These are phyloP conservation scores for Candida orba DNA, from an alignment of 805 yeast genomes.

Conservation along the genomic window DNA sequence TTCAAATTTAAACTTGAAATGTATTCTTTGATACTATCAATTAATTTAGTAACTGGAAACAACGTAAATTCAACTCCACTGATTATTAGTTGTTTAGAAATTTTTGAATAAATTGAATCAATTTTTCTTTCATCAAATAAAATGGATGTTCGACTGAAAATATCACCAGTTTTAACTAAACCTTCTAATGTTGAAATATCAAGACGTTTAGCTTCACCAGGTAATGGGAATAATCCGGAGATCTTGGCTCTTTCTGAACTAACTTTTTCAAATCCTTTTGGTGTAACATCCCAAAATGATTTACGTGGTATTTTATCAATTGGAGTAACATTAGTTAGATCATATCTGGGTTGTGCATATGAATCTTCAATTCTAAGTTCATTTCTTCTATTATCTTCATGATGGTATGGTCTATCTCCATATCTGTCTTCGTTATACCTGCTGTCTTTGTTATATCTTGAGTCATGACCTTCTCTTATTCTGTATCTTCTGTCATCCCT, in stretches of 20 bases:
- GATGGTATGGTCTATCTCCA: conserved; percentile 9
- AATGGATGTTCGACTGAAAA: conserved; percentile 26
- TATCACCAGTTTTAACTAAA: conserved; percentile 24
- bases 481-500: conserved; percentile 8
- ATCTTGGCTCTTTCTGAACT: conserved; percentile 73
- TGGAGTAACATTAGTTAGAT: conserved; percentile 35
- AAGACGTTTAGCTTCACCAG: conserved; percentile 45
- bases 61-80: conserved; percentile 25
- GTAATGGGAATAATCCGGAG: conserved; percentile 71
- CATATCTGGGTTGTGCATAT: conserved; percentile 15
- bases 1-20: conserved; percentile 38
- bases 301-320: conserved; percentile 44
- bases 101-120: conserved; percentile 22
- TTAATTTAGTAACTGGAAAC: conserved; percentile 30
- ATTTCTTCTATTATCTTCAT: conserved; percentile 10
- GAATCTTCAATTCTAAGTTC: background rate
- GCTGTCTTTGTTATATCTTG: conserved; percentile 1
- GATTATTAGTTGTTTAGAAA: conserved; percentile 23
- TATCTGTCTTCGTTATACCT: conserved; percentile 8
- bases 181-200: conserved; percentile 27
- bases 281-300: conserved; percentile 65
- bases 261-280: conserved; percentile 66
- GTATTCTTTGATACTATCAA: conserved; percentile 38
- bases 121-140: conserved; percentile 27
- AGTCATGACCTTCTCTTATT: conserved; percentile 3